Percentiles rank a stretch among this genome's conserved stretches.
Evolutionary conservation across 179 eudicot species (phyloP).

Genomic region (Drosera spatulata): DNA sequence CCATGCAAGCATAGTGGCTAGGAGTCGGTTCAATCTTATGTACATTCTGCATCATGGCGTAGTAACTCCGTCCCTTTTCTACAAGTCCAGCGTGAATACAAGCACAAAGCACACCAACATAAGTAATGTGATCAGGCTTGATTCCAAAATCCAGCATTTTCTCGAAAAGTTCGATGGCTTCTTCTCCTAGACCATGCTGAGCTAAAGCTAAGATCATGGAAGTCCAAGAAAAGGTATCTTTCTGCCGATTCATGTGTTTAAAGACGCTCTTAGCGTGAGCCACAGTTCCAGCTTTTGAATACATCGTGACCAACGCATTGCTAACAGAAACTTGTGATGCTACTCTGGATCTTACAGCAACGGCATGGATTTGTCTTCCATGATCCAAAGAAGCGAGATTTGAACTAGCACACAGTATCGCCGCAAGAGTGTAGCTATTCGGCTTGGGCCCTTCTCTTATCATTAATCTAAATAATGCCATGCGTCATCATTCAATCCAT

Average conservation of each 20-base stretch:
- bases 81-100: slow-evolving; percentile 44
- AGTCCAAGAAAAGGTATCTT: slow-evolving; percentile 47
- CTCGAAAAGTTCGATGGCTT: slow-evolving; percentile 39
- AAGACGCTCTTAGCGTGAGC: slow-evolving; percentile 26
- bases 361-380: slow-evolving; percentile 48
- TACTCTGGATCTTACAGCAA: slow-evolving; percentile 28
- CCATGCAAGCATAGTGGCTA: slow-evolving; percentile 53
- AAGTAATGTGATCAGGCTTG: slow-evolving; percentile 53
- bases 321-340: slow-evolving; percentile 32
- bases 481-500: slow-evolving; percentile 36
- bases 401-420: slow-evolving; percentile 33
- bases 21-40: slow-evolving; percentile 36
- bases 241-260: slow-evolving; percentile 11
- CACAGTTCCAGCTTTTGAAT: slow-evolving; percentile 44
- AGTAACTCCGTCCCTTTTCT: slow-evolving; percentile 38
- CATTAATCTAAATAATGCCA: slow-evolving; percentile 34
- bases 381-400: slow-evolving; percentile 35
- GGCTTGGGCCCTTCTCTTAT: slow-evolving; percentile 38
- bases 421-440: slow-evolving; percentile 43
- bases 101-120: slow-evolving; percentile 50
- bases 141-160: slow-evolving; percentile 30
- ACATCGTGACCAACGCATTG: slow-evolving; percentile 45
- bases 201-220: slow-evolving; percentile 57
- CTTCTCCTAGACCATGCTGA: slow-evolving; percentile 51
- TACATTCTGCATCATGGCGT: slow-evolving; percentile 33